Base-by-base conservation (phyloP, 169 alveolate species). In the Eimeria brunetti region DNA sequence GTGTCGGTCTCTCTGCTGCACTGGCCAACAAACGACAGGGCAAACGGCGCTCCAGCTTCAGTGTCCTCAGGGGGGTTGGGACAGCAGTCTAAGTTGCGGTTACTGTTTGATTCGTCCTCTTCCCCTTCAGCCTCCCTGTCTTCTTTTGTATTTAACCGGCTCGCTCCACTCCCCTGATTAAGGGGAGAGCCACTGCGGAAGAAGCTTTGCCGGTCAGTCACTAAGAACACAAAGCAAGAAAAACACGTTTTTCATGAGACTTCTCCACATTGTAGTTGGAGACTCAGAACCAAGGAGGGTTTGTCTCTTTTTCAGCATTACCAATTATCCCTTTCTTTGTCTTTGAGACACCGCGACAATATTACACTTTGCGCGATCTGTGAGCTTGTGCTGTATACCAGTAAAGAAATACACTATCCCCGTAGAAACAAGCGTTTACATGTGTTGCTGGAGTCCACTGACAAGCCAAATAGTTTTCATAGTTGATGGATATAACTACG, bases 1-100 rank as follows among this genome's bases (percentile, higher is more conserved):
- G 67, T 16, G 18, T 41, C 67, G 41, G 88, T 6, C 62, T 78
- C 88, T 46, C 62, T 78, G 44, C 88, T 78, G 41, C 88, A 78
- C 62, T 24, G 62, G 36, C 44, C 88, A 11, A 16, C 18, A 78
- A 49, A 49, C 44, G 1, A n/a, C 49, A 46, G 67, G 49, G 67
- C 18, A 78, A 78, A 46, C 30, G 67, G 58, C 18, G 62, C 67
- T 20, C 36, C 67, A 78, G 58, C 44, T 7, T 36, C 88, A 7
- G 64, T 7, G 67, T 78, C 88, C 33, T 78, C 67, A 18, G 27
- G 1, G 49, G 8, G n/a, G 83, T 51, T 8, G 53, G 83, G 33
- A 9, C 83, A 20, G 53, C 56, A 71, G 27, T 36, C 83, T 38
- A 38, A 71, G 33, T 71, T 67, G 36, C 44, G 38, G 44, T n/a